Percentiles rank a stretch among this genome's conserved stretches.
Evolutionary conservation across 140 eudicot genomes (phyloP).

Genomic region (Oenanthe javanica): DNA sequence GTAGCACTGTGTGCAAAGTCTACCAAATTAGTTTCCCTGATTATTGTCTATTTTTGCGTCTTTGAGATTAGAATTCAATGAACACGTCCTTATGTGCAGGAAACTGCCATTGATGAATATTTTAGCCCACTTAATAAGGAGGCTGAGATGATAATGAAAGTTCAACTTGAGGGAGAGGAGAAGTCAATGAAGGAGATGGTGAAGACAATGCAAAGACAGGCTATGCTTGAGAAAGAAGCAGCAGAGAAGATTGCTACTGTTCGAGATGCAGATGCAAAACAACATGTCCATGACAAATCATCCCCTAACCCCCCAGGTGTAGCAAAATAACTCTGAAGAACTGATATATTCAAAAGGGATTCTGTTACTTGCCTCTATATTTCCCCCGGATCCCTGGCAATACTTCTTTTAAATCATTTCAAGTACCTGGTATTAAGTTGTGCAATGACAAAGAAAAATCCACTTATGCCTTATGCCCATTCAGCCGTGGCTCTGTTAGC

Average conservation of each 20-base stretch:
- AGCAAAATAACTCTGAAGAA: conserved; percentile 15
- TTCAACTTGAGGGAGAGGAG: conserved; percentile 78
- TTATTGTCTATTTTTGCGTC: no score
- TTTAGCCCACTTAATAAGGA: conserved; percentile 83
- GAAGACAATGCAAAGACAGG: conserved; percentile 61
- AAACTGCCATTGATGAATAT: conserved; percentile 60
- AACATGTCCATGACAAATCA: conserved; percentile 23
- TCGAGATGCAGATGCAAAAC: conserved; percentile 30
- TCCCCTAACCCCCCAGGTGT: conserved; percentile 8
- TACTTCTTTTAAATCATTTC: background rate
- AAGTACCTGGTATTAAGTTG: background rate
- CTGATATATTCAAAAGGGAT: conserved; percentile 2
- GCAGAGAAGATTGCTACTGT: conserved; percentile 31
- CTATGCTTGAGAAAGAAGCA: conserved; percentile 54
- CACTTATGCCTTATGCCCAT: background rate
- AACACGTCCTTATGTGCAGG: no score
- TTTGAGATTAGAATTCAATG: no score
- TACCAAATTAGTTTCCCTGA: background rate
- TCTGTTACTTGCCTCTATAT: background rate
- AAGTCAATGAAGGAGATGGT: conserved; percentile 68
- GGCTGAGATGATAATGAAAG: conserved; percentile 57
- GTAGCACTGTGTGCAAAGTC: no score
- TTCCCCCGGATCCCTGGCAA: background rate
- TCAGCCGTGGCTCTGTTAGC: background rate
- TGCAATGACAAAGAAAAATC: background rate